These are phyloP conservation scores for Pyrus betulifolia DNA, from an alignment of 306 rosid species.

Conservation along the genomic window DNA sequence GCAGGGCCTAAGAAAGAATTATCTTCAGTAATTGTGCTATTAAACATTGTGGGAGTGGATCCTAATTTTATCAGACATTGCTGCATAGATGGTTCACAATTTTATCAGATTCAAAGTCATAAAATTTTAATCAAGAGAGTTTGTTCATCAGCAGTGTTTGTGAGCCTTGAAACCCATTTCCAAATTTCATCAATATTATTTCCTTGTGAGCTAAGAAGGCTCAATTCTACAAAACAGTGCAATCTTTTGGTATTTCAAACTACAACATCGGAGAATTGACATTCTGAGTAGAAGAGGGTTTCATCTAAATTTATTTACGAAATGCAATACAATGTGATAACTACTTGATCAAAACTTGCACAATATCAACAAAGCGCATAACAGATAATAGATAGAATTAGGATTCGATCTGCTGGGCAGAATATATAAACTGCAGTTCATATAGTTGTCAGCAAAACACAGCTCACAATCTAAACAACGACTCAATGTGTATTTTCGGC, in stretches of 20 bases:
- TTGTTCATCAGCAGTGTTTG: background rate
- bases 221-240: too few relatives aligned
- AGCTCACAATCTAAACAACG: background rate
- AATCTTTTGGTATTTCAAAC: background rate
- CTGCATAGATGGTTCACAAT: constrained; percentile 70
- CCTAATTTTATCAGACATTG: constrained; percentile 82
- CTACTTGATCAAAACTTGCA: background rate
- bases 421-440: background rate
- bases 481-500: background rate
- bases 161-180: background rate
- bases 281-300: background rate
- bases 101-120: constrained; percentile 37
- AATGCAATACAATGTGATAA: too few relatives aligned
- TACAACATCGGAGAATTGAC: background rate
- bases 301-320: background rate
- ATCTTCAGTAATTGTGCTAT: constrained; percentile 71
- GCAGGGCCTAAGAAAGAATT: constrained; percentile 57
- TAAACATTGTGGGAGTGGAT: constrained; percentile 97
- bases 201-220: background rate
- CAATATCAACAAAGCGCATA: background rate
- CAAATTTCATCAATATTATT: background rate
- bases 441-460: background rate
- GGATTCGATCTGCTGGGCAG: background rate
- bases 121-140: constrained; percentile 18
- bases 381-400: background rate